Base-by-base conservation (phyloP, 148 eudicot species). In the Beta vulgaris region DNA sequence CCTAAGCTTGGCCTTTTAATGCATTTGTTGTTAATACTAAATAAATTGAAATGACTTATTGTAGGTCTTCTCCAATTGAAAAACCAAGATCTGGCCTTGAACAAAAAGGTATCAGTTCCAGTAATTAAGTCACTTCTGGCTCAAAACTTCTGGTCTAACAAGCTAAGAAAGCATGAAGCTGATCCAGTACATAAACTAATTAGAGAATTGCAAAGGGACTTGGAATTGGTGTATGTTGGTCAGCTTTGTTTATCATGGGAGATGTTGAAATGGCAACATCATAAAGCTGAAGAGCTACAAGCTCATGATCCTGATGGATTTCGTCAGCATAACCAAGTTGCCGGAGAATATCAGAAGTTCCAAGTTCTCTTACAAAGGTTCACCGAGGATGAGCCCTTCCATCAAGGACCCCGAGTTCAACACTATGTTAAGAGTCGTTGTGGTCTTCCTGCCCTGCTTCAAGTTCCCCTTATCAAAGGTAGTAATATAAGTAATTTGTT, bases 161-260 rank as follows among this genome's bases (percentile, higher is more conserved):
- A 92, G 68, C 82, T 70, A 54, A 79, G 86, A 59, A 85, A 80
- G 79, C 79, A 88, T 26, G 85, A n/a, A n/a, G n/a, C n/a, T n/a
- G n/a, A 92, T 62, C 92, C 93, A 36, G 72, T 83, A 7, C 81
- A 84, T 4, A 90, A 88, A 49, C 58, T 89, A 28, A 81, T 87
- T 2, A 73, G 42, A 16, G 93, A 92, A 59, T 74, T 89, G 78
- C 88, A 88, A 48, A 78, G 71, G 43, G 88, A 90, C 53, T 85
- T 90, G 68, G 99, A 95, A 70, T 34, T 84, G 44, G 90, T 85
- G 8, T 95, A 95, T 37, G 86, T 92, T 39, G 92, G 96, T 21
- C 99, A 95, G 31, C 75, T 87, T 55, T 92, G 97, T 71, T 86
- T 88, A 12, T 92, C 99, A 14, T 95, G 96, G 96, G 99, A 95